Base-by-base conservation (phyloP, 352 stramenopile species). In the Pythium brachiatum region DNA sequence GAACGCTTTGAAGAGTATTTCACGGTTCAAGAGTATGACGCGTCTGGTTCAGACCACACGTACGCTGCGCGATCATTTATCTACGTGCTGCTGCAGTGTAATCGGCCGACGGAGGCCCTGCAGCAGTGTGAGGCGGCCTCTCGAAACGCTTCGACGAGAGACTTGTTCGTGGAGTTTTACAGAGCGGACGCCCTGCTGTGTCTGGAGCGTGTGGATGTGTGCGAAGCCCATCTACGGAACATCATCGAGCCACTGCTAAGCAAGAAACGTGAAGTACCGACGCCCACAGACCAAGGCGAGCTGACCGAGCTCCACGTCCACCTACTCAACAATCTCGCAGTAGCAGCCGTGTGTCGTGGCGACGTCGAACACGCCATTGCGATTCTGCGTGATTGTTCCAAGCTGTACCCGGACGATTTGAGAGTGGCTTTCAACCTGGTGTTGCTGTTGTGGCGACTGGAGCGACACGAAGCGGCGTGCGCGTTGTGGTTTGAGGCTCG, bases 301-400 rank as follows among this genome's bases (percentile, higher is more conserved):
- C 26, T 88, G n/a, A 2, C 11, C 23, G 20, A 57, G 5, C 79
- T 74, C 48, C 82, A 90, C 47, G 64, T 66, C 1, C 81, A 91
- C 21, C 41, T 95, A 15, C 54, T 93, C 6, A 92, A 92, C 65
- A 95, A 95, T 60, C 46, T 94, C 18, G 84, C 86, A 7, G 66
- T 94, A 23, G 74, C 56, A 0, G 62, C 69, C 2, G 75, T 73
- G 23, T 92, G 84, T 48, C 47, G 56, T 25, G 50, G 60, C 4
- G 53, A 73, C 31, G 51, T 76, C 5, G 72, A 84, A 15, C n/a
- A 48, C 5, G 83, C 67, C 3, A 66, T 92, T 11, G 54, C 34
- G 4, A 65, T 88, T 32, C 72, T 94, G 41, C 70, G 57, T 0
- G 48, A 81, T n/a, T 78, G 74, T 5, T 31, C 79, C 2, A 62